Base-by-base conservation (phyloP, 2,329 filamentous ascomycete genomes). In the Aureobasidium sp. region DNA sequence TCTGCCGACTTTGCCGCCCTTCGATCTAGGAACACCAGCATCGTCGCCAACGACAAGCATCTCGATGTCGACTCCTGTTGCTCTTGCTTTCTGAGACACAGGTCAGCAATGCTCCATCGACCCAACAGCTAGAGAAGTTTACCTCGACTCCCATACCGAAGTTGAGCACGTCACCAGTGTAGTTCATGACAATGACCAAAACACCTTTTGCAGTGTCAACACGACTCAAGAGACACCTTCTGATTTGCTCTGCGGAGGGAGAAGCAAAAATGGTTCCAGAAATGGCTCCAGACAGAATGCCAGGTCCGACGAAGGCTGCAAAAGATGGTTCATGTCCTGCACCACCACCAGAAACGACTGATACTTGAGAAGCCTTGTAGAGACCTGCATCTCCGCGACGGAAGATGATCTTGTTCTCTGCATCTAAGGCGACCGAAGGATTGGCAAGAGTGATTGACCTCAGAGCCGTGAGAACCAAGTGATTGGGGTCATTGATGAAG, bases 21-120 rank as follows among this genome's bases (percentile, higher is more conserved):
- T 87, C 58, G 79, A 81, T 63, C 91, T 81, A 1, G 92, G 92
- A 49, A 97, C 92, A 47, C 92, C 91, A 3, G 92, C 91, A 74
- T 97, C 93, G 70, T 97, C 93, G 6, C 87, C 91, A 8, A 97
- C 90, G 9, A 96, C 88, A 11, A 96, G 86, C 88, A 97, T 96
- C 72, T 96, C 89, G 0, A 90, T 89, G 20, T 85, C 77, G 27
- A 91, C 76, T 0, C 91, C 92, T 0, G 85, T 84, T 1, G 91
- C 91, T 63, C 88, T 87, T 17, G 91, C 91, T 78, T 45, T 51
- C 45, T 60, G 25, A 11, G 20, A 15, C 5, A 22, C 1, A 61
- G 91, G 92, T 72, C 97, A 97, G 77, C 96, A 6, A n/a, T n/a
- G 15, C 11, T 22, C 27, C 5, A 5, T 29, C 17, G 27, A 14